Conservation (phyloP, 2,329 filamentous ascomycete genomes). For the Trichocomaceae sp. region DNA sequence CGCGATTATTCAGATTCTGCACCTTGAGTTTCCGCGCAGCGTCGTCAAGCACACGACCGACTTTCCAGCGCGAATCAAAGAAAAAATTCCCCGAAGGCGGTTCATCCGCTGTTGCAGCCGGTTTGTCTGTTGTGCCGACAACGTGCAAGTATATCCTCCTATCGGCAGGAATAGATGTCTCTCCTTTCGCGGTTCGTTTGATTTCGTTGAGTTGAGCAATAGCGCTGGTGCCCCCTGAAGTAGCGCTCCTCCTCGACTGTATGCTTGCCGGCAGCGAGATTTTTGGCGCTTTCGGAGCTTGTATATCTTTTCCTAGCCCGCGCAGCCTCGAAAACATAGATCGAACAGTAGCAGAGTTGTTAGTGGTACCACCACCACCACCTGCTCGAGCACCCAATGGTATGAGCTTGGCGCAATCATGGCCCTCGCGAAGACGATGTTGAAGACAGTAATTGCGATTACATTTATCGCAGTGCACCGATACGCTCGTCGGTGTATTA, state of each 20-base stretch:
- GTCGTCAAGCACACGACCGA: conserved; percentile 57
- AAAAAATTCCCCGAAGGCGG: conserved; percentile 75
- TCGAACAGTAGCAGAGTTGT: conserved; percentile 56
- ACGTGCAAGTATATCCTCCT: conserved; percentile 88
- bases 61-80: conserved; percentile 79
- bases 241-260: conserved; percentile 30
- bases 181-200: conserved; percentile 85
- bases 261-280: conserved; percentile 41
- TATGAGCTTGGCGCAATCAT: conserved; percentile 73
- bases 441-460: conserved; percentile 46
- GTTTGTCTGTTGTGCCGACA: conserved; percentile 81
- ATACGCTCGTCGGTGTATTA: conserved; percentile 45
- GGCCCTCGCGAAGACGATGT: conserved; percentile 56
- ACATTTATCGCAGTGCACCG: conserved; percentile 46
- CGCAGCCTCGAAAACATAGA: conserved; percentile 71
- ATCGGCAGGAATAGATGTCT: conserved; percentile 69
- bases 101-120: conserved; percentile 61
- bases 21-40: conserved; percentile 37
- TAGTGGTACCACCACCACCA: conserved; percentile 26
- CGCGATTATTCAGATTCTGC: conserved; percentile 42
- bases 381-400: conserved; percentile 48
- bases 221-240: conserved; percentile 54
- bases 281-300: conserved; percentile 20
- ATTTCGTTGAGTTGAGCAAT: conserved; percentile 66
- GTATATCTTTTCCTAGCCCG: conserved; percentile 68